phyloP scores from a whole-genome alignment of 176 grass and related monocot genomes.

The Oryza coarctata region DNA sequence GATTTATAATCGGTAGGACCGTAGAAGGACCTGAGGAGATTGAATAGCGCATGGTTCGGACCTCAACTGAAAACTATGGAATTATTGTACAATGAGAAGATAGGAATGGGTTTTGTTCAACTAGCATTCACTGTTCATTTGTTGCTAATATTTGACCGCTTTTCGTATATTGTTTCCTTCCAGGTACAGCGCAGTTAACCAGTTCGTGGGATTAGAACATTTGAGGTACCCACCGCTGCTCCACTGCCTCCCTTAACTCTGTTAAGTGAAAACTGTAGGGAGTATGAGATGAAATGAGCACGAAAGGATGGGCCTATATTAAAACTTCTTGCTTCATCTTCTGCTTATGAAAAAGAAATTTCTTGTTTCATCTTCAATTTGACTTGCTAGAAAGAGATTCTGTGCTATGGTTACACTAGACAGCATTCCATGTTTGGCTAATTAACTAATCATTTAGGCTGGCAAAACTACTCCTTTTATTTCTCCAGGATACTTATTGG shows the following conservation, averaged over 20 bases:
- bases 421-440: neutral
- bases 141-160: neutral
- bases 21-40: neutral
- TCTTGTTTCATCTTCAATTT: neutral
- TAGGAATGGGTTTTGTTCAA: neutral
- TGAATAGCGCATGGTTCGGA: neutral
- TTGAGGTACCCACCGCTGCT: conserved; percentile 17
- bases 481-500: neutral
- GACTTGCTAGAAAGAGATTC: neutral
- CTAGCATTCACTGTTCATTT: neutral
- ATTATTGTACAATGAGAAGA: neutral
- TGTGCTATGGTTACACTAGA: neutral
- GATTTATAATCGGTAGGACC: neutral
- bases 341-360: too few species aligned
- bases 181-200: neutral
- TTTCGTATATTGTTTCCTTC: neutral
- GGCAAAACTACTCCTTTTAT: neutral
- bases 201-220: neutral
- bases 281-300: neutral
- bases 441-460: neutral
- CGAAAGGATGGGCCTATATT: neutral
- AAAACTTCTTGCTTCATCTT: neutral
- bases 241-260: neutral
- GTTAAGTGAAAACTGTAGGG: neutral
- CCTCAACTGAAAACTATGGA: neutral